Conservation (phyloP, 108 stramenopile species). For the Thalassiosira profunda region DNA sequence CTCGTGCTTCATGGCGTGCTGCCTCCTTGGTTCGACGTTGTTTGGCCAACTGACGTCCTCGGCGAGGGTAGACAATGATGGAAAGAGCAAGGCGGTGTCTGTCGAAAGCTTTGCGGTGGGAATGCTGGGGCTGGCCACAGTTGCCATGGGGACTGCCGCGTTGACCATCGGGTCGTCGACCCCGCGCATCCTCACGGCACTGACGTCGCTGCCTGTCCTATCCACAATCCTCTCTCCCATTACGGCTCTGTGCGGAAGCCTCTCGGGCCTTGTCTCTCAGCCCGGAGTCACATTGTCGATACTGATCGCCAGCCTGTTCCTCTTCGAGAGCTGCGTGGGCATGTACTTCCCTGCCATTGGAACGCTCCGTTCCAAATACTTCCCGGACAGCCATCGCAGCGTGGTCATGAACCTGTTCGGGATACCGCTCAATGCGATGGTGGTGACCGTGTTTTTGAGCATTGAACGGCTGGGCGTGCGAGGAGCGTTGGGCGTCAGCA, state of each 20-base stretch:
- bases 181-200: conserved; percentile 6
- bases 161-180: conserved; percentile 32
- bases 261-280: conserved; percentile 32
- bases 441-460: conserved; percentile 89
- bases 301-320: conserved; percentile 78
- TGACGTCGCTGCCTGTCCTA: conserved; percentile 37
- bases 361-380: conserved; percentile 94
- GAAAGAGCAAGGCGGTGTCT: conserved; percentile 56
- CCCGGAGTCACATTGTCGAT: conserved; percentile 41
- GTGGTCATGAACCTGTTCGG: conserved; percentile 98
- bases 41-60: conserved; percentile 75
- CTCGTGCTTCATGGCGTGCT: conserved; percentile 95
- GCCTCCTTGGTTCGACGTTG: conserved; percentile 87
- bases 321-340: conserved; percentile 97
- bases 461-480: conserved; percentile 84
- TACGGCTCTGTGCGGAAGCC: conserved; percentile 27
- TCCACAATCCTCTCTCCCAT: conserved; percentile 40
- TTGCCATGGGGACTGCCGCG: conserved; percentile 88
- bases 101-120: conserved; percentile 79
- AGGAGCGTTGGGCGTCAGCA: conserved; percentile 82
- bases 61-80: conserved; percentile 33
- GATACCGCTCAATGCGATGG: conserved; percentile 94
- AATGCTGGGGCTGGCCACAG: conserved; percentile 80
- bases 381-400: conserved; percentile 94
- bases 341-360: conserved; percentile 97